Base-by-base conservation (phyloP, 1,284 basidiomycete species). In the Cystobasidium slooffiae region DNA sequence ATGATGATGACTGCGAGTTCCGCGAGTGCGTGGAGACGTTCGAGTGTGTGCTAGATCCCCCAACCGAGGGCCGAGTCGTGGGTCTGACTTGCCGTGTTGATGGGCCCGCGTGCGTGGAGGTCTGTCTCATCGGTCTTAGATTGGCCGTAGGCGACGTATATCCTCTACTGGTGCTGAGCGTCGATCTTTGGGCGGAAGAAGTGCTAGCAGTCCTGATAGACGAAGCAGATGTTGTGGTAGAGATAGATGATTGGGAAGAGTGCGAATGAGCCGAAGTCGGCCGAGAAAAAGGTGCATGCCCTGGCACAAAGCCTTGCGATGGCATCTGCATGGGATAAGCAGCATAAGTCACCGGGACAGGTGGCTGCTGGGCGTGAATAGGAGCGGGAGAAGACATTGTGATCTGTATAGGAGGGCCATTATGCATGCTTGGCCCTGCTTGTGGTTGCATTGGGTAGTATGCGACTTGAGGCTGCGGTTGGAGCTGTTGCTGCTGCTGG, bases 181-280 rank as follows among this genome's bases (percentile, higher is more conserved):
- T 73, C 22, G 52, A 58, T 14, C 44, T n/a, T 63, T 58, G 61
- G 1, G 70, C 70, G 3, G 70, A 73, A 18, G 70, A 73, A 16
- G 70, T 73, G 20, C 59, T 64, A 12, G 70, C 70, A 31, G 70
- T 73, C 31, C 70, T 43, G 7, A 73, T 66, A 37, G 70, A 65
- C 7, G 70, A 73, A 14, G 46, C 37, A 18, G 70, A 73, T 1
- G 70, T 73, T 18, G 70, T 64, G 22, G 70, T 73, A 7, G 70
- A 73, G 31, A 73, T 41, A 20, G 62, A 65, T 22, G 70, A 73
- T 41, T 66, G 70, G 8, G 70, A 73, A 14, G 62, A 65, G 24
- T 73, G 70, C 39, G 70, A 73, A 41, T 58, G 62, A 6, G 70
- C 31, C 39, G 70, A 73, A 6, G 37, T 44, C 10, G 70, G 70